These are phyloP conservation scores for Citrus maxima DNA, from an alignment of 345 rosid species.

Conservation along the genomic window DNA sequence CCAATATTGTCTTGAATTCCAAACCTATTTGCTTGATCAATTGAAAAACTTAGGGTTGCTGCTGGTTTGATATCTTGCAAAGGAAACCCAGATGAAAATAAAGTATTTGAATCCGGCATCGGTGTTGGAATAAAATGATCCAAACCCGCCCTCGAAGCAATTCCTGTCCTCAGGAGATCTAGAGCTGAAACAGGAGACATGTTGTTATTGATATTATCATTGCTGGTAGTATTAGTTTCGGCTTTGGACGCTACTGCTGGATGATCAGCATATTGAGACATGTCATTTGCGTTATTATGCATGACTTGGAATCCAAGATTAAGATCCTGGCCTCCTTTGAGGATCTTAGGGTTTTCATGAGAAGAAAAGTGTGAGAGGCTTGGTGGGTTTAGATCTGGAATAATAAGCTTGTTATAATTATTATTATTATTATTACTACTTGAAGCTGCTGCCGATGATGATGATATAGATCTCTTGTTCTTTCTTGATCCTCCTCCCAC, in stretches of 20 bases:
- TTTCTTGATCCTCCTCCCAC: slow-evolving; percentile 58
- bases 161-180: slow-evolving; percentile 44
- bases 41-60: slow-evolving; percentile 36
- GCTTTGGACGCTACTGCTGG: slow-evolving; percentile 3
- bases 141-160: slow-evolving; percentile 27
- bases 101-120: slow-evolving; percentile 29
- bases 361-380: slow-evolving; percentile 30
- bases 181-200: slow-evolving; percentile 35
- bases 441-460: slow-evolving; percentile 16
- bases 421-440: neutral
- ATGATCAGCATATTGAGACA: slow-evolving; percentile 24
- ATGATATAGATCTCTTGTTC: slow-evolving; percentile 36
- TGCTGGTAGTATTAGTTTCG: slow-evolving; percentile 15
- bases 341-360: slow-evolving; percentile 37
- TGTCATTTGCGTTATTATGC: slow-evolving; percentile 27
- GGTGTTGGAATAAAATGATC: slow-evolving; percentile 36
- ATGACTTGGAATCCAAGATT: slow-evolving; percentile 39
- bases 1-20: slow-evolving; percentile 29
- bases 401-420: slow-evolving; percentile 15
- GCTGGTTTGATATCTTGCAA: slow-evolving; percentile 41
- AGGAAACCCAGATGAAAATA: slow-evolving; percentile 35
- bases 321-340: slow-evolving; percentile 44
- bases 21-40: slow-evolving; percentile 37
- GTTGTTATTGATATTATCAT: neutral
- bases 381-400: slow-evolving; percentile 52